Evolutionary conservation across 345 rosid species (phyloP), one percentile per base, ranked within the genome.

Genomic region (Sonneratia caseolaris): DNA sequence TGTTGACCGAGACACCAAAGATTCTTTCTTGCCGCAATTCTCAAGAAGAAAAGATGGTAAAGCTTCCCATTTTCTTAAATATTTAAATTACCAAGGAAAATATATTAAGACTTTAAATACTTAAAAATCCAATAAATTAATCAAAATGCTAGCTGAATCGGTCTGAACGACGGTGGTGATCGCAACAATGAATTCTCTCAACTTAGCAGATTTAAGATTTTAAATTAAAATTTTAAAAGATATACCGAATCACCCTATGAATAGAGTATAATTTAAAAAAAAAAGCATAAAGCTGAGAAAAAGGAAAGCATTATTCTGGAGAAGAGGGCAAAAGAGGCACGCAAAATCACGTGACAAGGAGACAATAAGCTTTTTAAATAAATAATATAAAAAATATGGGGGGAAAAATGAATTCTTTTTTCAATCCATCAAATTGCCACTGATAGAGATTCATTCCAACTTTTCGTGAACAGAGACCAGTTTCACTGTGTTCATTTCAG

Each of bases 261-360:
- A 27, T 27, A 27, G 32, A 27, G 32, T 27, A 42, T 42, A 42
- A 0, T 42, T 9, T 42, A 42, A 4, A 5, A 6, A 24, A n/a
- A 57, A 57, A n/a, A 27, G 66, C 12, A 62, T 11, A 62, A 35
- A n/a, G 64, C 8, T 24, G 64, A 37, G 70, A 72, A 75, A 73
- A 59, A 66, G 81, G 56, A 73, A 64, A 72, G 75, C 77, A 76
- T 71, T 70, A 66, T 69, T 43, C 35, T 76, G 57, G 77, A 73
- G 71, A 79, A 45, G 5, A 21, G 37, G 19, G 66, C 38, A 71
- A 40, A 73, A 45, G 76, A 72, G 71, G 70, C 69, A 72, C 71
- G 22, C 77, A 78, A 59, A 45, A 3, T 1, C 86, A 81, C 77
- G 76, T 83, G 86, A 68, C 55, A 32, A 37, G 35, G 73, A 35